A percentile compares a stretch with the other conserved stretches of the same genome.
Conservation (phyloP, 1,284 basidiomycete species). For the Pisolithus thermaeus region DNA sequence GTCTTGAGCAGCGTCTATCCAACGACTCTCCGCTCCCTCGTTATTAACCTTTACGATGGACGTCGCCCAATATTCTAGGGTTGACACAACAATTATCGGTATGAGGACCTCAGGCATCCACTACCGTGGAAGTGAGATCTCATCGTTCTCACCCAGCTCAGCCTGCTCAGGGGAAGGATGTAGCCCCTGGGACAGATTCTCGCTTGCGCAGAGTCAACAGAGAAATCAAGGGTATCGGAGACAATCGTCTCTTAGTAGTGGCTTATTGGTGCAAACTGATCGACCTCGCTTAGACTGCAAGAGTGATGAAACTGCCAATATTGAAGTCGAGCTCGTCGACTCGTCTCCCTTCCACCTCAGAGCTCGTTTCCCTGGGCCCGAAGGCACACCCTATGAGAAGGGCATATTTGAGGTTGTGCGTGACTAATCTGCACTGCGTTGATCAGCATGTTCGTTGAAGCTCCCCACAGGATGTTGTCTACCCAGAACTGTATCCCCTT, state of each 20-base stretch:
- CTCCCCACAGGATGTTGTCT: slow-evolving; percentile 74
- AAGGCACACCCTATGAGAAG: slow-evolving; percentile 91
- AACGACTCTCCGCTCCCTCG: no score
- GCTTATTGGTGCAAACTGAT: slow-evolving; percentile 2
- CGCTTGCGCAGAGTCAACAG: slow-evolving; percentile 87
- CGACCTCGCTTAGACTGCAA: slow-evolving; percentile 66
- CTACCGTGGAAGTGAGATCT: no score
- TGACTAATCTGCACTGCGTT: slow-evolving; percentile 17
- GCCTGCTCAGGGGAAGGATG: no score
- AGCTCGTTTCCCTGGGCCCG: slow-evolving; percentile 85
- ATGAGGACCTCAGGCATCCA: no score
- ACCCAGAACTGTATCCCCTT: slow-evolving; percentile 93
- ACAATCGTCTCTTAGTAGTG: slow-evolving; percentile 1
- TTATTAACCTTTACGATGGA: no score
- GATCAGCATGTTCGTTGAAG: slow-evolving; percentile 4
- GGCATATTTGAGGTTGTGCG: slow-evolving; percentile 90
- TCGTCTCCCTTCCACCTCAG: slow-evolving; percentile 84
- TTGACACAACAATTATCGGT: no score
- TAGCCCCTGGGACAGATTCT: slow-evolving; percentile 75
- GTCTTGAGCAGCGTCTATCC: no score
- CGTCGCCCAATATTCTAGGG: no score
- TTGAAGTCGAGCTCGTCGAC: slow-evolving; percentile 82
- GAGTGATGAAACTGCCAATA: slow-evolving; percentile 84
- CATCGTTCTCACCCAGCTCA: no score
- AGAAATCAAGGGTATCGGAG: slow-evolving; percentile 72